Conservation (phyloP, 2,329 filamentous ascomycete species). For the Talaromyces sp. region DNA sequence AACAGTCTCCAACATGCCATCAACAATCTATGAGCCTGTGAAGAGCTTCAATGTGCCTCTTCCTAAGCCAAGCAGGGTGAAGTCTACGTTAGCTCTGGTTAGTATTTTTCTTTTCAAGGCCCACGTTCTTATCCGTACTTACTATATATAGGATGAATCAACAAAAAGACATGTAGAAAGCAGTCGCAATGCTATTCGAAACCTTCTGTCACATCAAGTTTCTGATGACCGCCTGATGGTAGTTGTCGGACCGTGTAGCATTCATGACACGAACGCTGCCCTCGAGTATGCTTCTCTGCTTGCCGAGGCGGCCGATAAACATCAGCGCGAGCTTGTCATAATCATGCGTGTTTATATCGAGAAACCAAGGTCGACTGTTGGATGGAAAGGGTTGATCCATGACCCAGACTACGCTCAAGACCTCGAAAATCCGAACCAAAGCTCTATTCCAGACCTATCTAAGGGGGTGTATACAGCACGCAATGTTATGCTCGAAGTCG, state of each 20-base stretch:
- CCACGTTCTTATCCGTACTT: not conserved
- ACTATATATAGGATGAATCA: constrained; percentile 1
- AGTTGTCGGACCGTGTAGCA: constrained; percentile 4
- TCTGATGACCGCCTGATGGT: constrained; percentile 2
- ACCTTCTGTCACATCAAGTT: constrained; percentile 1
- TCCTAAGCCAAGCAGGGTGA: constrained; percentile 4
- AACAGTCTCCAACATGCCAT: not conserved
- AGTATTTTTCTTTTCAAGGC: not conserved
- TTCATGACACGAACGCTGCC: constrained; percentile 5
- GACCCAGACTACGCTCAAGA: constrained; percentile 2
- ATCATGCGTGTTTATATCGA: constrained; percentile 5
- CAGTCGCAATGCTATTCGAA: constrained; percentile 2
- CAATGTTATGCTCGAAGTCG: constrained; percentile 3
- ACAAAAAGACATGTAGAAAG: constrained; percentile 2
- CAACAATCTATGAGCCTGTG: constrained; percentile 2
- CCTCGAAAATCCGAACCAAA: not conserved
- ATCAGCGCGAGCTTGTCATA: constrained; percentile 3
- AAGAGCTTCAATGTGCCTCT: constrained; percentile 2
- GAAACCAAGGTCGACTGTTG: constrained; percentile 4
- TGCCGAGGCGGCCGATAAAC: not conserved
- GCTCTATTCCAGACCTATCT: not conserved
- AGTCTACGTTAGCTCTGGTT: constrained; percentile 1
- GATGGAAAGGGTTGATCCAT: constrained; percentile 5
- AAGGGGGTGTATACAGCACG: not conserved
- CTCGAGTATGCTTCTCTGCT: constrained; percentile 4